Conservation (phyloP, 1,284 basidiomycete genomes). For the Cutaneotrichosporon sp. region DNA sequence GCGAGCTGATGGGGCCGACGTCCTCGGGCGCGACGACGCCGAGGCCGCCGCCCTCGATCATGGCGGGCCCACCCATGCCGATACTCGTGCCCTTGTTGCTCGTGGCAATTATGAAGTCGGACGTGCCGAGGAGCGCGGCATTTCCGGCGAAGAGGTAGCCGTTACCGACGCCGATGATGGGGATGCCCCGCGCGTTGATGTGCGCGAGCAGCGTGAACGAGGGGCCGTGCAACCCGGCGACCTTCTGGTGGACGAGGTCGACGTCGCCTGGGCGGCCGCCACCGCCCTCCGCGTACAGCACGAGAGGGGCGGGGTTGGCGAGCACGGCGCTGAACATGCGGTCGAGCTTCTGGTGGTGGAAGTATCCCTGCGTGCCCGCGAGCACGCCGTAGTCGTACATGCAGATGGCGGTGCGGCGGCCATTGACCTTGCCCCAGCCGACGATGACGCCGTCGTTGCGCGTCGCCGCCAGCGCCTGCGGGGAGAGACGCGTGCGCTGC, state of each 20-base stretch:
- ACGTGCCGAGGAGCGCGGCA: slow-evolving; percentile 19
- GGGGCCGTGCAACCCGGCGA: slow-evolving; percentile 19
- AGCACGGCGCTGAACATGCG: slow-evolving; percentile 23
- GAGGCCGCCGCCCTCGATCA: slow-evolving; percentile 27
- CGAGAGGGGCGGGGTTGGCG: slow-evolving; percentile 22
- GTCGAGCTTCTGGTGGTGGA: slow-evolving; percentile 27
- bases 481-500: slow-evolving; percentile 18
- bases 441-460: slow-evolving; percentile 28
- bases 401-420: slow-evolving; percentile 18
- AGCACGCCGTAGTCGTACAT: slow-evolving; percentile 28
- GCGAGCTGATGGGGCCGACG: slow-evolving; percentile 20
- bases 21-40: slow-evolving; percentile 22
- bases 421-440: slow-evolving; percentile 26
- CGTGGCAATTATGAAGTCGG: slow-evolving; percentile 26
- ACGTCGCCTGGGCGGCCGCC: slow-evolving; percentile 26
- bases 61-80: slow-evolving; percentile 26
- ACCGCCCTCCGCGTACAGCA: slow-evolving; percentile 27
- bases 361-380: slow-evolving; percentile 26
- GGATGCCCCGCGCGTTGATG: slow-evolving; percentile 25
- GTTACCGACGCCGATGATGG: slow-evolving; percentile 24
- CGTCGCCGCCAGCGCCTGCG: slow-evolving; percentile 17
- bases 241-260: slow-evolving; percentile 20
- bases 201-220: slow-evolving; percentile 20
- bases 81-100: slow-evolving; percentile 20
- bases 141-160: slow-evolving; percentile 26